Conservation (phyloP, 2,329 filamentous ascomycete species). For the Nemania sp. region DNA sequence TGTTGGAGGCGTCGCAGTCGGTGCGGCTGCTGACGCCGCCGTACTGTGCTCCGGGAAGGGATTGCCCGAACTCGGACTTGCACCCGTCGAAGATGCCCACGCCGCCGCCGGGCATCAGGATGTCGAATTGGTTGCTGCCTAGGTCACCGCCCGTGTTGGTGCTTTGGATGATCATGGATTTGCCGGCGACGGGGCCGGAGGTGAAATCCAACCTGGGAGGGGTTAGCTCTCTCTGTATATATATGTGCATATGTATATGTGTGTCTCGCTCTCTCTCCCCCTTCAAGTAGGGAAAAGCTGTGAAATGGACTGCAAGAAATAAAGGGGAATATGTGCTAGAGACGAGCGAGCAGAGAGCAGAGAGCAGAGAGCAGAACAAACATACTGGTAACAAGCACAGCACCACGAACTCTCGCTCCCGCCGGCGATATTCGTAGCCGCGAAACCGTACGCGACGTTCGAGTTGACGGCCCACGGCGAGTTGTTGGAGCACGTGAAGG, state of each 20-base stretch:
- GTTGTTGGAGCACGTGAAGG: slow-evolving; percentile 65
- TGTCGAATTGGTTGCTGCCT: slow-evolving; percentile 64
- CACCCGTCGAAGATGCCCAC: slow-evolving; percentile 63
- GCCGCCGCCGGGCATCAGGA: slow-evolving; percentile 62
- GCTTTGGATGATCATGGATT: slow-evolving; percentile 68
- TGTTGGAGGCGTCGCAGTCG: slow-evolving; percentile 54
- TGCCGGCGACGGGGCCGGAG: slow-evolving; percentile 60
- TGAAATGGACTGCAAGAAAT: neutral
- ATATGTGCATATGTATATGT: no score
- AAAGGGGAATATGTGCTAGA: no score
- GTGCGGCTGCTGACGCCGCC: slow-evolving; percentile 59
- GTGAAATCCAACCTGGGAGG: slow-evolving; percentile 50
- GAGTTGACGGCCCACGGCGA: slow-evolving; percentile 65
- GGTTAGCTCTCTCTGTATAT: slow-evolving; percentile 1
- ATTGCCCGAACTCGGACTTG: slow-evolving; percentile 55
- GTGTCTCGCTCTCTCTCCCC: no score
- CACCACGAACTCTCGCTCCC: slow-evolving; percentile 63
- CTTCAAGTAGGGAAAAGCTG: no score
- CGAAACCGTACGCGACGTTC: slow-evolving; percentile 66
- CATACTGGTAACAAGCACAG: slow-evolving; percentile 66
- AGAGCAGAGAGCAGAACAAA: slow-evolving; percentile 17
- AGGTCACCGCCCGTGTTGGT: slow-evolving; percentile 69
- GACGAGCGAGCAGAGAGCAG: no score
- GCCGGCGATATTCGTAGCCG: slow-evolving; percentile 61
- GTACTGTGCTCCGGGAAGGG: slow-evolving; percentile 57